Base-by-base conservation (phyloP, 1,284 basidiomycete species). In the Tilletiaria anomala region DNA sequence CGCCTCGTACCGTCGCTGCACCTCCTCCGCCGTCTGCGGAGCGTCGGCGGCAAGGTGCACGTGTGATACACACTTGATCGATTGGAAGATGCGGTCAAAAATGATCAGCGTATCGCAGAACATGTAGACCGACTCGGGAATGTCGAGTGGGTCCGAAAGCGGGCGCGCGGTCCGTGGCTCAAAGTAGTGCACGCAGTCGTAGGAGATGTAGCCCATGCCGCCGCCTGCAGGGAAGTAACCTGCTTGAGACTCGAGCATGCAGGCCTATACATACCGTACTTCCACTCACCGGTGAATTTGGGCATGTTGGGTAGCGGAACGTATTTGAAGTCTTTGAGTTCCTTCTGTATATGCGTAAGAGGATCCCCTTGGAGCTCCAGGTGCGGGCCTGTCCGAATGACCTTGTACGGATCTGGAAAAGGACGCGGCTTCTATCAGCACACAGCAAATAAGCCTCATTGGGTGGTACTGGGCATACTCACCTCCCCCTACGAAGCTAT, bases 41-140 rank as follows among this genome's bases (percentile, higher is more conserved):
- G 61, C 48, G 1, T 76, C 50, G 76, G 75, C 47, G 74, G 76
- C 2, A 39, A 81, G 77, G 70, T 89, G 83, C 48, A 97, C 82
- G 65, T 97, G 93, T 14, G 88, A 88, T 48, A 96, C 87, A 49
- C 57, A 96, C 67, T 93, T 93, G 69, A 96, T 73, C 23, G 76
- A 85, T 70, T 94, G 89, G 73, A 78, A 94, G 51, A 96, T 80
- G 70, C 97, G 93, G 68, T 99, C 93, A 69, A 89, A 97, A 61
- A 96, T 79, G 66, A 99, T 76, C 47, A 96, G 76, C 5, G 83
- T 87, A 67, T 94, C 87, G 54, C 84, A 81, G 41, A 97, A 77
- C 86, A 99, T 93, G 73, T 96, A 94, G 50, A 89, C 76, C 14
- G 88, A 81, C 68, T 99, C 93, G 3, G 93, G 93, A 40, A 97